Conservation (phyloP, 495 filamentous ascomycete species). For the Xanthoparmelia taractica region DNA sequence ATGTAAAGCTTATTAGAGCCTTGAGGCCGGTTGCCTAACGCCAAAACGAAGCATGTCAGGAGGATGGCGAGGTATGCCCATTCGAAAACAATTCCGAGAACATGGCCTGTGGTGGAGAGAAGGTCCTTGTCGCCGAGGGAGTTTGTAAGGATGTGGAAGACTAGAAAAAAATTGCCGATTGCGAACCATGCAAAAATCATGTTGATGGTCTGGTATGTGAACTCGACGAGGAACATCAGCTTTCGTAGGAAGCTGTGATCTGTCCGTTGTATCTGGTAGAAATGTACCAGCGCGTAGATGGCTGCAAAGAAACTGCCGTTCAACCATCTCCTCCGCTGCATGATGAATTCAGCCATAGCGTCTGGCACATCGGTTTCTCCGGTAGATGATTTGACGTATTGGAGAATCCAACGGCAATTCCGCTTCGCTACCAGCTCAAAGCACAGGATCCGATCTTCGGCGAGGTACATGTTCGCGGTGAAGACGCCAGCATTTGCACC, state of each 20-base stretch:
- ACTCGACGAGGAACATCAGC: slow-evolving; percentile 82
- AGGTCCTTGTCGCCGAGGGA: slow-evolving; percentile 63
- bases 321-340: slow-evolving; percentile 93
- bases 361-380: slow-evolving; percentile 99
- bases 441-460: slow-evolving; percentile 97
- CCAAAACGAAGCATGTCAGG: slow-evolving; percentile 89
- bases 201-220: slow-evolving; percentile 85
- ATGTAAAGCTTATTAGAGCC: slow-evolving; percentile 91
- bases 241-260: slow-evolving; percentile 84
- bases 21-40: slow-evolving; percentile 92
- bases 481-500: slow-evolving; percentile 94
- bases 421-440: slow-evolving; percentile 98
- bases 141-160: slow-evolving; percentile 92
- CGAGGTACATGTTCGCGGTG: slow-evolving; percentile 99
- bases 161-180: slow-evolving; percentile 98
- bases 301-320: slow-evolving; percentile 99
- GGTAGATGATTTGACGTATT: slow-evolving; percentile 94
- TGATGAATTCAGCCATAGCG: slow-evolving; percentile 86
- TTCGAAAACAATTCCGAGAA: slow-evolving; percentile 85
- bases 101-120: slow-evolving; percentile 62
- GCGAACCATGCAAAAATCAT: slow-evolving; percentile 99
- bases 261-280: slow-evolving; percentile 87
- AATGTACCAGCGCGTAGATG: slow-evolving; percentile 88
- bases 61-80: slow-evolving; percentile 92
- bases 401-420: slow-evolving; percentile 92